Percentiles rank a stretch among this genome's conserved stretches.
phyloP scores from a whole-genome alignment of 1,284 basidiomycete species.

The Megacollybia platyphylla region DNA sequence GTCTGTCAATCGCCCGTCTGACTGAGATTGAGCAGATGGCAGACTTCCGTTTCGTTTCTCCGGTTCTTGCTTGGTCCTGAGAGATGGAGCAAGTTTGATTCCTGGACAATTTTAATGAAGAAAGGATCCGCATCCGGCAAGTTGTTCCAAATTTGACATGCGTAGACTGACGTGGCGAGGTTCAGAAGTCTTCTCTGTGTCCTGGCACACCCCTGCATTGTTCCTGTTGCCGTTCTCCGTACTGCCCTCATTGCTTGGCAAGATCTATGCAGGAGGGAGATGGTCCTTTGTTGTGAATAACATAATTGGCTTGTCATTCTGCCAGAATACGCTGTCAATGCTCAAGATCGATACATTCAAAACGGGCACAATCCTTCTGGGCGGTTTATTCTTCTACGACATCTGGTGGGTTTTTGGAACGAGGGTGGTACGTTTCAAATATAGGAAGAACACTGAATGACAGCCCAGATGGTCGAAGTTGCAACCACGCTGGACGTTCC shows the following conservation, averaged over 20 bases:
- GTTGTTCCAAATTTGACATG: not conserved
- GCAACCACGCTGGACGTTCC: conserved; percentile 90
- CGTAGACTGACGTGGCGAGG: not conserved
- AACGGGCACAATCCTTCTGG: conserved; percentile 78
- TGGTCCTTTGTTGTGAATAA: conserved; percentile 71
- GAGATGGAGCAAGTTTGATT: conserved; percentile 6
- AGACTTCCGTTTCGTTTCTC: conserved; percentile 29
- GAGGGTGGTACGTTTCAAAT: conserved; percentile 37
- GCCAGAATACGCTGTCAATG: conserved; percentile 71
- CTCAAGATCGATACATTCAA: conserved; percentile 85
- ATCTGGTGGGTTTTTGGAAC: conserved; percentile 84
- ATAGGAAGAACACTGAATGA: conserved; percentile 15
- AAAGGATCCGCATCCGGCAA: not conserved
- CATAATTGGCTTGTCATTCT: conserved; percentile 75
- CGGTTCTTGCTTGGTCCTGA: conserved; percentile 21
- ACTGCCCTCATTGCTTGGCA: conserved; percentile 60
- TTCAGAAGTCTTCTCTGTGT: conserved; percentile 31
- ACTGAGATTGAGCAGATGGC: conserved; percentile 1
- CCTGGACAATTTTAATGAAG: conserved; percentile 4
- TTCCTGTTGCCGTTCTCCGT: conserved; percentile 52
- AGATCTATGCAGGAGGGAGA: conserved; percentile 31
- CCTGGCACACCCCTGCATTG: conserved; percentile 52
- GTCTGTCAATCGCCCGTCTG: conserved; percentile 10
- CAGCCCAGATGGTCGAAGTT: conserved; percentile 76
- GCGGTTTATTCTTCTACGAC: conserved; percentile 78